Evolutionary conservation across 192 early-diverging fungal species (phyloP), one percentile per base, ranked within the genome.

Genomic region (Linnemannia zychae): DNA sequence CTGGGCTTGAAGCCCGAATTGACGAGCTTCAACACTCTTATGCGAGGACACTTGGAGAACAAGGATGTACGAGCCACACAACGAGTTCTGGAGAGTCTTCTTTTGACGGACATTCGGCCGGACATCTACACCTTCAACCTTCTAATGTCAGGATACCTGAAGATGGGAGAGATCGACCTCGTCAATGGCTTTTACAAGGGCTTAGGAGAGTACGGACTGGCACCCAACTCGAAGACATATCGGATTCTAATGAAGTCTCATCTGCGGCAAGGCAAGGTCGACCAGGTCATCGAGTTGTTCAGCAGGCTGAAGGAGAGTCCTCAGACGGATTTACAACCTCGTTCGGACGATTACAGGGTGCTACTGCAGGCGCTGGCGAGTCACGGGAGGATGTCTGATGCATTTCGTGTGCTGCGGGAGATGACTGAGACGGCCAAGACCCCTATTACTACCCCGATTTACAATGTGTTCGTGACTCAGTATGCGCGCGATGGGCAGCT

Each of bases 131-230:
- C 83, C 4, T 85, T 85, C 74, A 85, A 85, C 70, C 18, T 79
- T 24, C 48, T 85, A 22, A 85, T 85, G 83, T 52, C 77, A 4
- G 83, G 83, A n/a, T 85, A 85, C 44, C 77, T 85, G n/a, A 75
- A 76, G 16, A 72, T 85, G 83, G 78, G 78, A 37, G 77, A 85
- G 20, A 67, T 76, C 22, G 83, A 85, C 20, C 46, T 76, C 18
- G 83, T 85, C 46, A 79, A 76, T 52, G 83, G 83, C 46, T 85
- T 79, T 34, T 85, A 79, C 70, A 85, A 85, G 48, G 78, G 83
- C 34, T 49, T 85, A 28, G 83, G 74, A 60, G 83, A 85, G 36
- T 85, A 85, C 24, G 83, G 83, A 18, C 74, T 85, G 38, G 70
- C 71, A 12, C 83, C 83, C 48, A 79, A 85, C 36, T 36, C 78